These are phyloP conservation scores for Mortierella polycephala DNA, from an alignment of 371 early-diverging fungal genomes.

Conservation along the genomic window DNA sequence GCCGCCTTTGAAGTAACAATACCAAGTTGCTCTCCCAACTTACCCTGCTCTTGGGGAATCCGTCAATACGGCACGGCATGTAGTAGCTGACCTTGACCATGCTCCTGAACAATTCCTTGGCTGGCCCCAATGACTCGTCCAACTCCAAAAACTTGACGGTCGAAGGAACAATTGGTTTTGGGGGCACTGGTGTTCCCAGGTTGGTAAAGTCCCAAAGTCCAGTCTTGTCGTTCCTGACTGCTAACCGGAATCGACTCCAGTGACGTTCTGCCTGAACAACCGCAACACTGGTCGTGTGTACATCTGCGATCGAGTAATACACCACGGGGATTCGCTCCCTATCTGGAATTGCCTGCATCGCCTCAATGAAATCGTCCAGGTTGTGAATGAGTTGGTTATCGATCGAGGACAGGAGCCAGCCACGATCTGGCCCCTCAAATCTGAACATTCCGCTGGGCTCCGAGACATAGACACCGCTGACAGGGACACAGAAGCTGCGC, in stretches of 20 bases:
- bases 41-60: conserved; percentile 70
- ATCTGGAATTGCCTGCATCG: conserved; percentile 80
- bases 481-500: conserved; percentile 74
- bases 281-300: conserved; percentile 77
- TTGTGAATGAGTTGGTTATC: conserved; percentile 80
- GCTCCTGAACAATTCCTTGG: conserved; percentile 68
- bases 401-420: conserved; percentile 81
- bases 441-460: conserved; percentile 74
- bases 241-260: conserved; percentile 83
- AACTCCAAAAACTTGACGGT: conserved; percentile 67
- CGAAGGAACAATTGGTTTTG: conserved; percentile 64
- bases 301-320: conserved; percentile 82
- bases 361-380: conserved; percentile 80
- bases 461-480: conserved; percentile 82
- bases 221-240: conserved; percentile 79
- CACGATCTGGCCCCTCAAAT: conserved; percentile 81
- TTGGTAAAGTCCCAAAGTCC: conserved; percentile 85
- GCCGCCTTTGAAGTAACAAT: background rate
- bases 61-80: conserved; percentile 75
- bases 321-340: conserved; percentile 81
- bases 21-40: background rate
- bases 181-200: conserved; percentile 59
- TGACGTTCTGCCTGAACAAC: conserved; percentile 83
- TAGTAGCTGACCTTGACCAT: conserved; percentile 74
- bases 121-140: conserved; percentile 67